Evolutionary conservation across 495 filamentous ascomycete genomes (phyloP), one percentile per base, ranked within the genome.

Genomic region (Talaromyces trachyspermus): DNA sequence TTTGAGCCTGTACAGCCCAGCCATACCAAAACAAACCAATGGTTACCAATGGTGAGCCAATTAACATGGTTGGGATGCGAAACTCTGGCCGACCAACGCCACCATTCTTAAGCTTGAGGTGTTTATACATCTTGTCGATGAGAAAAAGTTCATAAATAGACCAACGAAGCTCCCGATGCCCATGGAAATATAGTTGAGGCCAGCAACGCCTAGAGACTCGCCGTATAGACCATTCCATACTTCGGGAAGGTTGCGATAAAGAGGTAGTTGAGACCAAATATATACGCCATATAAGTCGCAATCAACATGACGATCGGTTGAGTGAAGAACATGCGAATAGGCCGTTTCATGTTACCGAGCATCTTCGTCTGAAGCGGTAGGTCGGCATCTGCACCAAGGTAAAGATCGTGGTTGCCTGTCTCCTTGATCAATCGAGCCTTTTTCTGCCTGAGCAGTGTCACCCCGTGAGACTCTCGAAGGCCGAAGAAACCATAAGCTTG

Each of bases 101-200:
- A n/a, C n/a, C n/a, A n/a, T n/a, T n/a, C n/a, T n/a, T n/a, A n/a
- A n/a, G n/a, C n/a, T n/a, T n/a, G n/a, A n/a, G n/a, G n/a, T n/a
- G n/a, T n/a, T n/a, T n/a, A n/a, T n/a, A n/a, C n/a, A n/a, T n/a
- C n/a, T n/a, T n/a, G n/a, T n/a, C n/a, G n/a, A n/a, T n/a, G n/a
- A n/a, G n/a, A n/a, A n/a, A n/a, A n/a, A n/a, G n/a, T n/a, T n/a
- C n/a, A n/a, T n/a, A n/a, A n/a, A n/a, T n/a, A n/a, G n/a, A 18
- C 81, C 83, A 2, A 80, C 58, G 57, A 77, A 79, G 66, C 81
- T 85, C 10, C 84, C 84, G 0, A 86, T 46, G 1, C 76, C 83
- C 4, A 85, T 66, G 14, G 78, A 80, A 46, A 88, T 74, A 62
- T 85, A 85, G 64, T 84, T 85, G 2, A 88, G 67, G 3, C 83